A percentile compares a stretch with the other conserved stretches of the same genome.
Conservation (phyloP, 768 basidiomycete genomes). For the Suillus discolor region DNA sequence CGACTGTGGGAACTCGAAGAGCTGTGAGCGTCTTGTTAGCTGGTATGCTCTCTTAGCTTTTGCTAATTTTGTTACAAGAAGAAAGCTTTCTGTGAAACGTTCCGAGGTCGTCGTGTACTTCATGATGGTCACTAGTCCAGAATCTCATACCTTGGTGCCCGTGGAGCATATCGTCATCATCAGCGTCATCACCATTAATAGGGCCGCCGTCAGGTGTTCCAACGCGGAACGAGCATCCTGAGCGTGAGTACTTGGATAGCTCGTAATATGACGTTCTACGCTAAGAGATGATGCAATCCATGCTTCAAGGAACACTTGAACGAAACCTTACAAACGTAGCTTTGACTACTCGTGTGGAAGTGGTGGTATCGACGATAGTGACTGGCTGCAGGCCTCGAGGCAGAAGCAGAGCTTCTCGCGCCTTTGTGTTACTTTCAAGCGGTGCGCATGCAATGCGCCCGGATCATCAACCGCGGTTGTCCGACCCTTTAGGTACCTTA, state of each 20-base stretch:
- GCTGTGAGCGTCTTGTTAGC: neutral
- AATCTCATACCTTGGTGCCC: neutral
- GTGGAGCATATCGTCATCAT: slow-evolving; percentile 8
- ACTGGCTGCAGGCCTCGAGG: slow-evolving; percentile 18
- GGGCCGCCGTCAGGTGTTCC: too few relatives aligned
- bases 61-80: neutral
- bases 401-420: slow-evolving; percentile 7
- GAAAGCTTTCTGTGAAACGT: neutral
- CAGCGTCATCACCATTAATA: neutral
- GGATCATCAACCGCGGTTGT: slow-evolving; percentile 17
- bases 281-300: slow-evolving; percentile 18
- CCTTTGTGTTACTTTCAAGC: slow-evolving; percentile 4
- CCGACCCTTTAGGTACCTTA: slow-evolving; percentile 9
- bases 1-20: neutral
- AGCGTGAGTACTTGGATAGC: slow-evolving; percentile 5
- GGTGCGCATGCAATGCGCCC: slow-evolving; percentile 4
- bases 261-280: slow-evolving; percentile 12
- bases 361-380: slow-evolving; percentile 11
- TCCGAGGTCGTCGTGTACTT: neutral
- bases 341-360: neutral
- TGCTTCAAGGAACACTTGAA: slow-evolving; percentile 5
- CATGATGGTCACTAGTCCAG: too few relatives aligned
- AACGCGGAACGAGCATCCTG: slow-evolving; percentile 4
- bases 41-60: neutral
- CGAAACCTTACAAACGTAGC: slow-evolving; percentile 1